A percentile compares a stretch with the other conserved stretches of the same genome.
Evolutionary conservation across 2,329 filamentous ascomycete species (phyloP).

Genomic region (Neurospora crassa): DNA sequence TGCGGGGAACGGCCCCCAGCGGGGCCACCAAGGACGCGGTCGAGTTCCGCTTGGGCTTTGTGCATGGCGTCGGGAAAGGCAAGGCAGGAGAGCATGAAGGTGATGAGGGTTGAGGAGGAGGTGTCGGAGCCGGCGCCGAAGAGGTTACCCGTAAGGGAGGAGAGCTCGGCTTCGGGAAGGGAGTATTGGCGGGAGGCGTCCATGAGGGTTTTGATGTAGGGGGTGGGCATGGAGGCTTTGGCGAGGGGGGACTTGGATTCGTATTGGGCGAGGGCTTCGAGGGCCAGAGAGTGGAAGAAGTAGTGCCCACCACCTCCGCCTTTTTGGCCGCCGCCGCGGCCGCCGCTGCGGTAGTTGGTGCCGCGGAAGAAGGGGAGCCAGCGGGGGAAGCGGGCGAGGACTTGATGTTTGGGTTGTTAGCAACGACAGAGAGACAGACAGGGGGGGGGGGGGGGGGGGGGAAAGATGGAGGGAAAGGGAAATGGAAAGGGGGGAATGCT

Average conservation of each 20-base stretch:
- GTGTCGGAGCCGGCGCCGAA: constrained; percentile 41
- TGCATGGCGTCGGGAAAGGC: constrained; percentile 36
- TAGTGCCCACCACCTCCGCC: constrained; percentile 27
- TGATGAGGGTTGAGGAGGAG: constrained; percentile 34
- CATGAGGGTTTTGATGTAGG: constrained; percentile 39
- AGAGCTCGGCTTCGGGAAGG: constrained; percentile 34
- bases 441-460: neutral
- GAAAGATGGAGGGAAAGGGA: too few species aligned
- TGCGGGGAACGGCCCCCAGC: constrained; percentile 35
- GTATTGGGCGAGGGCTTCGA: constrained; percentile 36
- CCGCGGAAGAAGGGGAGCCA: constrained; percentile 42
- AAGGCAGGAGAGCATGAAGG: constrained; percentile 40
- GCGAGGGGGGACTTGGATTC: constrained; percentile 16
- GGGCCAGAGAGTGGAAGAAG: constrained; percentile 43
- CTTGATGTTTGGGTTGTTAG: constrained; percentile 5
- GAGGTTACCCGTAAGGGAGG: constrained; percentile 36
- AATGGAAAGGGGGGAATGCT: constrained; percentile 5
- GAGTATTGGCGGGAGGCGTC: constrained; percentile 35
- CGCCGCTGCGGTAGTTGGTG: constrained; percentile 24
- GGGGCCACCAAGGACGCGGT: constrained; percentile 41
- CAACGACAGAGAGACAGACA: neutral
- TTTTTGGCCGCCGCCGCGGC: constrained; percentile 20
- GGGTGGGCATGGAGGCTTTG: constrained; percentile 18
- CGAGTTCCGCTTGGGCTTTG: constrained; percentile 42
- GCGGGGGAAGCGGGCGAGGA: constrained; percentile 37